These are phyloP conservation scores for Plectranthus barbatus DNA, from an alignment of 257 asterid species.

Conservation along the genomic window DNA sequence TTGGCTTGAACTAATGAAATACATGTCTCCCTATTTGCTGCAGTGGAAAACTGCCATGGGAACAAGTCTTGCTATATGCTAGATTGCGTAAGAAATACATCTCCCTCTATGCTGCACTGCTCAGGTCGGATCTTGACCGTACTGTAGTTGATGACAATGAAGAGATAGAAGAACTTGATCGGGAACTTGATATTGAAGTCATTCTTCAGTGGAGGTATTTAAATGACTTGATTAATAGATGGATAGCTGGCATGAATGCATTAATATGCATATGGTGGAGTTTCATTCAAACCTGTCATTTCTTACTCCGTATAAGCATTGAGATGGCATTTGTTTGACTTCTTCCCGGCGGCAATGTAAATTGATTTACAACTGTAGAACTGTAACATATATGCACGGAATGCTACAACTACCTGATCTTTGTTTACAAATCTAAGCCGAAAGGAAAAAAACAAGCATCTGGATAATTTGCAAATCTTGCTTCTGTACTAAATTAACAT, in stretches of 20 bases:
- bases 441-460: neutral
- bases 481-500: neutral
- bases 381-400: too few species aligned
- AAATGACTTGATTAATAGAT: constrained; percentile 2
- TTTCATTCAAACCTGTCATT: constrained; percentile 13
- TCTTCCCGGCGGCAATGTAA: neutral
- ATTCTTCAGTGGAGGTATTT: constrained; percentile 92
- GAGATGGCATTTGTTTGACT: neutral
- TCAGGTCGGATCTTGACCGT: constrained; percentile 71
- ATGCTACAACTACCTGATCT: constrained; percentile 1
- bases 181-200: constrained; percentile 76
- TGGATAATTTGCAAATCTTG: neutral
- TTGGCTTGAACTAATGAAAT: constrained; percentile 3
- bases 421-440: neutral
- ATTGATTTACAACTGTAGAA: neutral
- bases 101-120: constrained; percentile 69
- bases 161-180: constrained; percentile 81
- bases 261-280: neutral
- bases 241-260: constrained; percentile 2
- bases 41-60: constrained; percentile 95
- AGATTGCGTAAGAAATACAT: constrained; percentile 78
- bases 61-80: constrained; percentile 75
- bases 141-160: constrained; percentile 60
- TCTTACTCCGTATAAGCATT: neutral
- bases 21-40: constrained; percentile 6